Evolutionary conservation across 495 filamentous ascomycete species (phyloP).

Genomic region (Tuber microsphaerosporum): DNA sequence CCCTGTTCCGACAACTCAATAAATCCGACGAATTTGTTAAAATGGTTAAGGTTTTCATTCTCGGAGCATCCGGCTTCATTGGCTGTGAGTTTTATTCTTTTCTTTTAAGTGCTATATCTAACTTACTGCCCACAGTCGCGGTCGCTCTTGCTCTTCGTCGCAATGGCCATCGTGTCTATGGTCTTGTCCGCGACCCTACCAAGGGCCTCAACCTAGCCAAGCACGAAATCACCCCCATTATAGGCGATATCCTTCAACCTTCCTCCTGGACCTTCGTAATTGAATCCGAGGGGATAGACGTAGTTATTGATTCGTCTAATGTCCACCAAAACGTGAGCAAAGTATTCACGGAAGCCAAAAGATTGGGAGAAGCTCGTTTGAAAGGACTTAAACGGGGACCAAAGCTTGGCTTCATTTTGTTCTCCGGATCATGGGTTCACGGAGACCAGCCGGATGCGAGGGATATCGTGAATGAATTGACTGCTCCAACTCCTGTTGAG

Average conservation of each 20-base stretch:
- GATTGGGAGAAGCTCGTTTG: not conserved
- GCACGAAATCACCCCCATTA: constrained; percentile 51
- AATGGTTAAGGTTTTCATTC: constrained; percentile 13
- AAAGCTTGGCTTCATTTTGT: constrained; percentile 5
- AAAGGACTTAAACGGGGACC: not conserved
- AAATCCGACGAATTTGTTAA: not conserved
- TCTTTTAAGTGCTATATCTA: not conserved
- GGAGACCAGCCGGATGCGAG: not conserved
- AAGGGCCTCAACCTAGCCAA: constrained; percentile 39
- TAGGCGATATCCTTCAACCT: constrained; percentile 40
- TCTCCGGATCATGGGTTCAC: constrained; percentile 12
- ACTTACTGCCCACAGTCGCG: not conserved
- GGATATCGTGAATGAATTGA: constrained; percentile 6
- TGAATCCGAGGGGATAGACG: not conserved
- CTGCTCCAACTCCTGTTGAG: not conserved
- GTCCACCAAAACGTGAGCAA: not conserved
- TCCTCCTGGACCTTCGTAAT: constrained; percentile 3
- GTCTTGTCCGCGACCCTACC: not conserved
- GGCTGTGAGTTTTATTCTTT: not conserved
- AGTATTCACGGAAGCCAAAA: not conserved
- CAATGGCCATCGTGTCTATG: constrained; percentile 12
- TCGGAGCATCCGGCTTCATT: constrained; percentile 8
- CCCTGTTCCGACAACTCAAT: not conserved
- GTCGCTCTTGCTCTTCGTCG: constrained; percentile 8
- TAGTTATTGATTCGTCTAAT: not conserved